Evolutionary conservation across 805 yeast genomes (phyloP), one percentile per base, ranked within the genome.

Genomic region (Wickerhamiella musiphila): DNA sequence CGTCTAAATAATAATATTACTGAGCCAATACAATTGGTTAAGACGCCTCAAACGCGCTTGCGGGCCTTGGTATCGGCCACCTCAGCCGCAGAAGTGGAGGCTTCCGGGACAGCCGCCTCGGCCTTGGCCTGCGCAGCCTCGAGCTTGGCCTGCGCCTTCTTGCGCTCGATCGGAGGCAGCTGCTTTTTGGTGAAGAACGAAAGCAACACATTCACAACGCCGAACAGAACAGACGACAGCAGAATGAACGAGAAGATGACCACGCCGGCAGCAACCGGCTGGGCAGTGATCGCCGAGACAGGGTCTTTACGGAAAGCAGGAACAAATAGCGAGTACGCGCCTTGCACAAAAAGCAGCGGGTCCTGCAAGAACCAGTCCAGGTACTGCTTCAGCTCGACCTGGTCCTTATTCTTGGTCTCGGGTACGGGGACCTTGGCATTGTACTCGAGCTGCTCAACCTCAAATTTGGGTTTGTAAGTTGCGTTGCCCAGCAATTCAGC

Each of bases 401-500:
- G 32, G 26, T 35, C 44, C 19, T 31, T 22, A 26, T 38, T 37
- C 31, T 37, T 34, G 18, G 16, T 25, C 13, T 31, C 29, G 27
- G 38, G 41, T 31, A 40, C 36, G 23, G 53, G 53, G 18, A 45
- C 44, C 11, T 26, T 33, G 15, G 40, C 42, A 13, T 43, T 40
- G 29, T 35, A 32, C 35, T 51, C 48, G 20, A 42, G 46, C 27
- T 21, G 14, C 44, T 60, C 65, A 30, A 50, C 38, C 24, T 39
- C 44, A 34, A 36, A 39, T 51, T 59, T 59, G 31, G 55, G 58
- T 21, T 54, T 43, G 52, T 68, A 83, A 0, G 94, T 82, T 6
- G 57, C 53, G 49, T 84, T 83, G 20, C 94, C 95, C 41, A 83
- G 61, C 7, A 48, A 35, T 58, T 84, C 94, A 9, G 94, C 94